Base-by-base conservation (phyloP, 371 early-diverging fungal species). In the Rhizopus arrhizus region DNA sequence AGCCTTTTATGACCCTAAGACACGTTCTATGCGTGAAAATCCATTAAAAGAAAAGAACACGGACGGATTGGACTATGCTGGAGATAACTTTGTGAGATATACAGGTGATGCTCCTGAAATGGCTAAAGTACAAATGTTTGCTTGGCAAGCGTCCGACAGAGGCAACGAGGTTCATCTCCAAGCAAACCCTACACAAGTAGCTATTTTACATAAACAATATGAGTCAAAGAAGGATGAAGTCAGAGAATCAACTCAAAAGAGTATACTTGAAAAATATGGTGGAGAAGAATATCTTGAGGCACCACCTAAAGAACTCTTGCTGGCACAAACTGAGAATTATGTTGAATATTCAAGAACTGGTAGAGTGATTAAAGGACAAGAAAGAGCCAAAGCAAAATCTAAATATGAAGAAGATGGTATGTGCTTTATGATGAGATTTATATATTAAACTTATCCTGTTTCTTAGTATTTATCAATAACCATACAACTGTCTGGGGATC, bases 1-100 rank as follows among this genome's bases (percentile, higher is more conserved):
- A 1, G 98, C 97, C 0, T 90, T 95, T 80, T 99, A 99, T 70
- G 97, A 99, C 78, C 99, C 99, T 34, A 99, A 99, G 74, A 94
- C 98, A 7, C 88, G 98, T 45, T 95, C 97, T 3, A 98, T 98
- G 99, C 90, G 96, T 69, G 98, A 95, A 49, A 95, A 96, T 75
- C 97, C 97, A 15, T 73, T 87, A 51, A 81, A 83, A 53, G 90
- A 87, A 29, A 84, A 84, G 50, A 82, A 82, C 33, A 78, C 87
- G 15, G 80, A 77, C 33, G 81, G 79, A 41, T 73, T 73, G 9
- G 81, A 81, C 47, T 93, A 85, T 61, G 85, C 93, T 7, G 99
- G 96, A 41, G 99, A 98, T 70, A 95, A 97, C 67, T 95, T 95
- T 80, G 85, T 90, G 6, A 81, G 96, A 35, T 91, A 91, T 68